Conservation (phyloP, 1,139 yeast species). For the Candida dubliniensis region DNA sequence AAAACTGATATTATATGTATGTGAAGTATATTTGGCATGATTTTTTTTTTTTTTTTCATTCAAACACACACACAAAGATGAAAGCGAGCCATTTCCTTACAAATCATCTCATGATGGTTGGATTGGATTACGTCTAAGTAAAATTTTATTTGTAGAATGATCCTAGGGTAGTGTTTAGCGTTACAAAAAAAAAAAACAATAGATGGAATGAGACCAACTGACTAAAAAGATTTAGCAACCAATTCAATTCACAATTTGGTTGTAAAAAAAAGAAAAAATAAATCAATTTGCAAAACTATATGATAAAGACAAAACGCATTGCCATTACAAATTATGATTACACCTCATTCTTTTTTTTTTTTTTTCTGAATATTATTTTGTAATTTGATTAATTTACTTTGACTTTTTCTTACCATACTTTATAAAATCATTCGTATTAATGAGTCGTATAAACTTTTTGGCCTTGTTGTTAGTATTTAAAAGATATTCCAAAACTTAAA, state of each 20-base stretch:
- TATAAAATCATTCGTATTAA: too few species aligned
- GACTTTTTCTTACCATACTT: too few species aligned
- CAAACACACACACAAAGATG: too few species aligned
- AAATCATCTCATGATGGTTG: neutral
- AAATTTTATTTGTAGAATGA: conserved; percentile 3
- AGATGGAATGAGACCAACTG: neutral
- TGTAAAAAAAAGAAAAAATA: conserved; percentile 3
- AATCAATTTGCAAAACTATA: neutral
- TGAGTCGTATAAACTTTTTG: too few species aligned
- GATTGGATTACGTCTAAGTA: conserved; percentile 4
- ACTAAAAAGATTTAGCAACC: conserved; percentile 1
- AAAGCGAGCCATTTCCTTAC: too few species aligned
- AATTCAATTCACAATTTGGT: conserved; percentile 3
- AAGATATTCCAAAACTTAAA: neutral
- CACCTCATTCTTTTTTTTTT: neutral
- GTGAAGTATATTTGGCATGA: too few species aligned
- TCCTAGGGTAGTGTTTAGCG: neutral
- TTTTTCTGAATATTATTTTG: neutral
- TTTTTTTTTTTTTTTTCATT: too few species aligned
- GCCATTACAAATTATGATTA: conserved; percentile 2
- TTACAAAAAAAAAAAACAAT: neutral
- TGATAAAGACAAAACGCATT: too few species aligned
- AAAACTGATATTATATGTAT: neutral
- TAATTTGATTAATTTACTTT: neutral
- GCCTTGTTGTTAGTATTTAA: neutral